These are phyloP conservation scores for Gastrodia elata DNA, from an alignment of 106 monocot genomes.

Conservation along the genomic window DNA sequence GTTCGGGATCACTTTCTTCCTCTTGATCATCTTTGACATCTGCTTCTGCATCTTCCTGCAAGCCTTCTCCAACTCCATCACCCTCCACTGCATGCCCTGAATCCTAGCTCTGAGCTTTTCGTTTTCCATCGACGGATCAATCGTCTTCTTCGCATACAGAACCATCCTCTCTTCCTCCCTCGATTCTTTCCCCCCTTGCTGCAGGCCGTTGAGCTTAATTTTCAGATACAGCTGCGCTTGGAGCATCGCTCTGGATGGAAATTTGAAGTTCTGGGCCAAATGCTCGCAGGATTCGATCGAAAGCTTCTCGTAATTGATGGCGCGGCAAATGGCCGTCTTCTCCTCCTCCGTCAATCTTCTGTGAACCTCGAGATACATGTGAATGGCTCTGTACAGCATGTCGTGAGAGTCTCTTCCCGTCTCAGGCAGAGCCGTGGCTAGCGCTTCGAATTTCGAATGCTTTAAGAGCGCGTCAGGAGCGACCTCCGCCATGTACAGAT, in stretches of 20 bases:
- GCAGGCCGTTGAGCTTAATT: constrained; percentile 60
- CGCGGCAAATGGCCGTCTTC: constrained; percentile 73
- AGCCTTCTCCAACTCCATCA: constrained; percentile 76
- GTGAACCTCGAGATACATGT: constrained; percentile 84
- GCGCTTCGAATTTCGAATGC: constrained; percentile 42
- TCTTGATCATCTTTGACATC: constrained; percentile 52
- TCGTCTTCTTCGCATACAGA: constrained; percentile 60
- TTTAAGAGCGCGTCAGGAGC: constrained; percentile 74
- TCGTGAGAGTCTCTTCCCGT: constrained; percentile 67
- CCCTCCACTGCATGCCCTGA: constrained; percentile 79
- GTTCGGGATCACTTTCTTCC: constrained; percentile 7
- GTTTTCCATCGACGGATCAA: constrained; percentile 44
- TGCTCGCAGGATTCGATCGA: constrained; percentile 73
- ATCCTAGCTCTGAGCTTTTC: constrained; percentile 62
- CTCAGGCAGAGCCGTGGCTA: constrained; percentile 54
- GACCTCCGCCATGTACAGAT: constrained; percentile 85
- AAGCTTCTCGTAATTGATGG: constrained; percentile 67
- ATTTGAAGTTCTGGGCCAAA: constrained; percentile 52
- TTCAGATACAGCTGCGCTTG: constrained; percentile 67
- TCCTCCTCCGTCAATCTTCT: constrained; percentile 56
- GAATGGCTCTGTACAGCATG: constrained; percentile 61
- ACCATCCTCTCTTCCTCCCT: constrained; percentile 38
- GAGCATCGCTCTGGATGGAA: constrained; percentile 68
- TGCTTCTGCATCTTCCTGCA: constrained; percentile 80
- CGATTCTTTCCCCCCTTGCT: constrained; percentile 21